Evolutionary conservation across 2,329 filamentous ascomycete species (phyloP), one percentile per base, ranked within the genome.

Genomic region (Phialocephala subalpina): DNA sequence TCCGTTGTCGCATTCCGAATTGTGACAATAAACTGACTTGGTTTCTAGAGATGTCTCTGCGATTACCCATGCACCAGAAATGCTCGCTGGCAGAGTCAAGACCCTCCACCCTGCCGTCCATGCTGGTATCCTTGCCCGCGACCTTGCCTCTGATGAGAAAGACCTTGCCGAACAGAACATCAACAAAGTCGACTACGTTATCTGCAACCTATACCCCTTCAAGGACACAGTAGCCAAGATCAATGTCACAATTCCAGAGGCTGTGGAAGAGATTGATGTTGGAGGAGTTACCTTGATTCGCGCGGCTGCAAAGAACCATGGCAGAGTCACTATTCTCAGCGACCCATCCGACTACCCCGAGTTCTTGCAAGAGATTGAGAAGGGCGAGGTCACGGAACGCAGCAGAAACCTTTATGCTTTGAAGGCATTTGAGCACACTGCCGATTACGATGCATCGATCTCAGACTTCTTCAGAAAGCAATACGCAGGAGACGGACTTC

Each of bases 121-220:
- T 71, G 84, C 90, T 70, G 92, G 92, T 71, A 98, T 99, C 74
- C 90, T 99, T 69, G 96, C 96, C 67, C 93, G 96, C 71, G 90
- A 98, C 81, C 90, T 98, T 72, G 94, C 92, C 72, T 95, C 94
- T 16, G 96, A 99, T 81, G 93, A 98, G 82, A 97, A 97, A 82
- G 96, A 99, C 77, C 90, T 99, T 58, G 93, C 93, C 60, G 92
- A 96, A 80, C 93, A 97, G 82, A 96, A 94, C 82, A 97, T 97
- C 79, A 87, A 92, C 83, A 97, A 97, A 83, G 93, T 97, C 67
- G 93, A 97, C 86, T 97, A 91, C 75, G 93, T 97, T 74, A 91
- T 99, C 78, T 98, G 96, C 90, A 99, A 99, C 83, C 87, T 99
- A 63, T 98, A 99, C 81, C 96, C 96, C 14, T 99, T 99, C 89